A percentile compares a stretch with the other conserved stretches of the same genome.
phyloP scores from a whole-genome alignment of 805 yeast species.

The Henningerozyma blattae region DNA sequence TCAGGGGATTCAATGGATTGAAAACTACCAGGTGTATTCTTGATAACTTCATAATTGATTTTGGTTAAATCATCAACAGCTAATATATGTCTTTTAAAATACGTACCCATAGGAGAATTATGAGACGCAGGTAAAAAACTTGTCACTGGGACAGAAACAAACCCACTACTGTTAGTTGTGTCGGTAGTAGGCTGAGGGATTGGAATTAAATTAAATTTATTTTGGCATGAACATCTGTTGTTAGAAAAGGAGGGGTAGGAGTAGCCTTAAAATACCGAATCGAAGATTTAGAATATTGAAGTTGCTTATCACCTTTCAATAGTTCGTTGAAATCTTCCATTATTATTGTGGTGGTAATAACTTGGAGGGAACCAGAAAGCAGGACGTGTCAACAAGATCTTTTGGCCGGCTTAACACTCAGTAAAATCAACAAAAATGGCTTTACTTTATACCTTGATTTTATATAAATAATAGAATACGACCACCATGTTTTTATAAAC shows the following conservation, averaged over 20 bases:
- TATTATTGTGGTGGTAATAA: background rate
- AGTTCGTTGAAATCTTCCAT: constrained; percentile 1
- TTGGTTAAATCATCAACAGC: constrained; percentile 22
- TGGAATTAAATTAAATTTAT: too few species aligned
- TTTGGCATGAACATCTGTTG: background rate
- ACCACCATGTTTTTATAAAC: background rate
- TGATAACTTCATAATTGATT: constrained; percentile 25
- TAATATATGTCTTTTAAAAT: constrained; percentile 20
- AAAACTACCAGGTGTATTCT: constrained; percentile 22
- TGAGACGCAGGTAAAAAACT: background rate
- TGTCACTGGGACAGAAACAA: too few species aligned
- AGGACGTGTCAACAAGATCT: too few species aligned
- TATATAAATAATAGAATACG: too few species aligned
- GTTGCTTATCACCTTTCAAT: constrained; percentile 4
- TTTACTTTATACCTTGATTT: too few species aligned
- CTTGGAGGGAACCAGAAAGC: background rate
- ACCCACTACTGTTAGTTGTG: too few species aligned
- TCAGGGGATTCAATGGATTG: background rate
- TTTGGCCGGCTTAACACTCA: too few species aligned
- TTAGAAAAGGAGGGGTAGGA: background rate
- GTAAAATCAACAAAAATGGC: too few species aligned
- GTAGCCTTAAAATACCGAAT: constrained; percentile 4
- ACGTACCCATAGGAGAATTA: background rate
- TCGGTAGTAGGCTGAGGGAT: too few species aligned
- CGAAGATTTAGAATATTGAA: constrained; percentile 3